phyloP scores from a whole-genome alignment of 2,329 filamentous ascomycete genomes.

The Proliferodiscus dingleyae region DNA sequence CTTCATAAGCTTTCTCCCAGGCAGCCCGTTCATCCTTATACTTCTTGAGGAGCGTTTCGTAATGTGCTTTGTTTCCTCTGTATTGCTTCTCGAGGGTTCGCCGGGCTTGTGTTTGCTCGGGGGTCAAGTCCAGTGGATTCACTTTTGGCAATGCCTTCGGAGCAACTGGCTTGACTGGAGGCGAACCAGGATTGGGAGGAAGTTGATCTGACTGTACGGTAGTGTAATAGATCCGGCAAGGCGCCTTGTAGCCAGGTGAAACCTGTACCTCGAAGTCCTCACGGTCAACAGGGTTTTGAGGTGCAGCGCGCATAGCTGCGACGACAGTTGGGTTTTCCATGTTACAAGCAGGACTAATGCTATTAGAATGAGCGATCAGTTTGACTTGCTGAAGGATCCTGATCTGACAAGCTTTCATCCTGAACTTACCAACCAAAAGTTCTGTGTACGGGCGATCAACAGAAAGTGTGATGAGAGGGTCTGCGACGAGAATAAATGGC shows the following conservation, averaged over 20 bases:
- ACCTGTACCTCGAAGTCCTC: slow-evolving; percentile 4
- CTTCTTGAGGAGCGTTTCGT: background rate
- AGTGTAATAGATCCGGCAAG: slow-evolving; percentile 5
- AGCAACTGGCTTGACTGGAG: slow-evolving; percentile 1
- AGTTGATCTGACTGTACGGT: background rate
- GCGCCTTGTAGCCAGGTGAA: slow-evolving; percentile 2
- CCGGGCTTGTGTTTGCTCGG: background rate
- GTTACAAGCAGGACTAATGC: background rate
- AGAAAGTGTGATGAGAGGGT: too few species aligned
- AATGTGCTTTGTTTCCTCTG: background rate
- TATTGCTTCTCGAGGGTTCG: slow-evolving; percentile 1
- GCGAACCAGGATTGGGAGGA: slow-evolving; percentile 2
- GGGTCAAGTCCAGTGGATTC: background rate
- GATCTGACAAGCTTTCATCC: background rate
- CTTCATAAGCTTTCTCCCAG: background rate
- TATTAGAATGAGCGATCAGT: background rate
- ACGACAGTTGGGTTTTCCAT: background rate
- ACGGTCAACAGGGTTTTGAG: slow-evolving; percentile 3
- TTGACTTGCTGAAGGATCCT: background rate
- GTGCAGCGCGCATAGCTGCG: slow-evolving; percentile 1
- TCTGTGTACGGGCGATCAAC: too few species aligned
- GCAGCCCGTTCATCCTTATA: background rate
- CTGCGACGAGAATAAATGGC: too few species aligned
- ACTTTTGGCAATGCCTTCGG: slow-evolving; percentile 1
- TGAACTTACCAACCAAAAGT: too few species aligned